Evolutionary conservation across 1,284 basidiomycete species (phyloP), one percentile per base, ranked within the genome.

Genomic region (Puccinia brachypodii): DNA sequence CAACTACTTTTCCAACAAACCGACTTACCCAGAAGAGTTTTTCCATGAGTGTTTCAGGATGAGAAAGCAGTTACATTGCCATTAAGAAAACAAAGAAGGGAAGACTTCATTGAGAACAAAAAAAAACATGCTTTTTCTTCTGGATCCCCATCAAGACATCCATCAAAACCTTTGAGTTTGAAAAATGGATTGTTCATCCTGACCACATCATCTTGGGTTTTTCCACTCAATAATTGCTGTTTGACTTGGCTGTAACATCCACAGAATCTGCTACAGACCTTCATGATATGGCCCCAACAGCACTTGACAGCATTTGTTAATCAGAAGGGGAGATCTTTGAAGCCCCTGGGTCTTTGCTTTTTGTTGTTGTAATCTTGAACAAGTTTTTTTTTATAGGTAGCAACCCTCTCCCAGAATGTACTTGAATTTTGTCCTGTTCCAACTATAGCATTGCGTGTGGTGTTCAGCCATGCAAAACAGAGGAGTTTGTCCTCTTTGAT

Each of bases 401-500:
- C 19, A 0, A 69, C 40, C 9, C 28, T 4, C 25, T 69, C 66
- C 40, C 66, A 69, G 25, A 44, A 69, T 2, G 66, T 69, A 13
- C 38, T 19, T 8, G 16, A 36, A 11, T 69, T 69, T 22, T 69
- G 66, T 13, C 40, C 66, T 0, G n/a, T n/a, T 44, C 66, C 40
- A 31, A 44, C 40, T 1, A 69, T 69, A 13, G 19, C 25, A 25
- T 69, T 19, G 11, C 60, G 11, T 7, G 11, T 64, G 7, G 60
- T 64, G 22, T 69, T 69, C 66, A 69, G 25, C 66, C 66, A 69
- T 28, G 66, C 66, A 16, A 44, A 36, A 69, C 66, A 69, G 22
- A 69, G 42, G 0, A 25, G 66, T n/a, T 69, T 42, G 40, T 69
- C 66, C 16, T 69, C 40, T 16, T 69, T 40, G 9, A 62, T 62